Conservation (phyloP, 257 asterid genomes). For the Euphrasia confusa region DNA sequence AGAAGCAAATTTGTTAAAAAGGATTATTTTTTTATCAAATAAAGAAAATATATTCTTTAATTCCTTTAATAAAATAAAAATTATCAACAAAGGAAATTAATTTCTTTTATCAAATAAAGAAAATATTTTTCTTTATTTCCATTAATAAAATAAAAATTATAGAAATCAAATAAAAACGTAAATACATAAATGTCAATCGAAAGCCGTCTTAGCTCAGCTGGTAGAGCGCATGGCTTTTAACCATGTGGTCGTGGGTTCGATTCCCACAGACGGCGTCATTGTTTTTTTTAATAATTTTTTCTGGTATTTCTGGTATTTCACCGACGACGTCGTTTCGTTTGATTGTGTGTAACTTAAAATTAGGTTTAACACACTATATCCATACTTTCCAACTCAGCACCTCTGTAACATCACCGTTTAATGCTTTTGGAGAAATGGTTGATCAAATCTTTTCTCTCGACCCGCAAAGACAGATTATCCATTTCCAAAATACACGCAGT, state of each 20-base stretch:
- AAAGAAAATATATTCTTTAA: no score
- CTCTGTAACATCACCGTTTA: background rate
- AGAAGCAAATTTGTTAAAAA: no score
- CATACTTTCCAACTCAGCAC: background rate
- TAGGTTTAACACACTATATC: background rate
- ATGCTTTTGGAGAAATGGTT: conserved; percentile 45
- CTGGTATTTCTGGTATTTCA: background rate
- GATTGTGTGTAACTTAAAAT: background rate
- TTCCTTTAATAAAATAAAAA: no score
- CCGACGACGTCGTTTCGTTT: background rate
- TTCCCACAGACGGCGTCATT: conserved; percentile 79
- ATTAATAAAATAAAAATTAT: no score
- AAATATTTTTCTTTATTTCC: no score
- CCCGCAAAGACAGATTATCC: conserved; percentile 37
- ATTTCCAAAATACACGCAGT: conserved; percentile 50
- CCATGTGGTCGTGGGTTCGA: conserved; percentile 98
- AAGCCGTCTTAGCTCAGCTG: conserved; percentile 27
- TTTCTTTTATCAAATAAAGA: no score
- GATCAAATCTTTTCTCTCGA: conserved; percentile 32
- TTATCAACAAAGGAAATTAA: no score
- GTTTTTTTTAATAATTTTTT: conserved; percentile 1
- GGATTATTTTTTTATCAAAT: no score
- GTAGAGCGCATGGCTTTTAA: conserved; percentile 85
- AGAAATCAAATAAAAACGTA: no score
- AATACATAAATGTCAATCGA: no score